These are phyloP conservation scores for Penicillium thymicola DNA, from an alignment of 2,329 filamentous ascomycete genomes.

Conservation along the genomic window DNA sequence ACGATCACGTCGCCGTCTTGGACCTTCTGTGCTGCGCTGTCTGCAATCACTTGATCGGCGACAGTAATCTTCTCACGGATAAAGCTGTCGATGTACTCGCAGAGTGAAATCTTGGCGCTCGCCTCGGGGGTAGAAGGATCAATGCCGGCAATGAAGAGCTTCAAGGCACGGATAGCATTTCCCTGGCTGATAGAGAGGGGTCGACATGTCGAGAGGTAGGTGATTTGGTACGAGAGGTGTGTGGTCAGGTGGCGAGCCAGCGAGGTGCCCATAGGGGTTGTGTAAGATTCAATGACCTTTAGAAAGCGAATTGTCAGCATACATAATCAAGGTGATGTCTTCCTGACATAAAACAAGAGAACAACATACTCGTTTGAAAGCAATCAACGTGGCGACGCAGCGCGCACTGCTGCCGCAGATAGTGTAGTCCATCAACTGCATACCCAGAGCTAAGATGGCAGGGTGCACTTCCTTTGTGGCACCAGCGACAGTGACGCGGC, in stretches of 20 bases:
- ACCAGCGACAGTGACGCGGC: slow-evolving; percentile 60
- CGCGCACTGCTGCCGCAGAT: slow-evolving; percentile 87
- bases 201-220: slow-evolving; percentile 89
- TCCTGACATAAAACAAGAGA: neutral
- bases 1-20: slow-evolving; percentile 76
- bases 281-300: slow-evolving; percentile 89
- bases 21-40: slow-evolving; percentile 72
- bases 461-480: slow-evolving; percentile 75
- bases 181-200: slow-evolving; percentile 96
- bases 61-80: slow-evolving; percentile 85
- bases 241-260: slow-evolving; percentile 87
- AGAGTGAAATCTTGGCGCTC: slow-evolving; percentile 74
- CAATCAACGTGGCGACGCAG: slow-evolving; percentile 80
- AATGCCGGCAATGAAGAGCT: slow-evolving; percentile 85
- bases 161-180: slow-evolving; percentile 92
- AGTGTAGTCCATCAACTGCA: slow-evolving; percentile 85
- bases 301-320: slow-evolving; percentile 18
- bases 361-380: slow-evolving; percentile 73
- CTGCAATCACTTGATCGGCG: slow-evolving; percentile 80
- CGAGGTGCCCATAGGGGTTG: slow-evolving; percentile 77
- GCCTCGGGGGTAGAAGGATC: slow-evolving; percentile 80
- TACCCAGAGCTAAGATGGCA: slow-evolving; percentile 75
- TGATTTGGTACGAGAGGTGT: slow-evolving; percentile 92
- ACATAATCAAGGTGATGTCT: neutral
- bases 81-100: slow-evolving; percentile 80